Conservation (phyloP, 768 basidiomycete genomes). For the Termitomyces sp. region DNA sequence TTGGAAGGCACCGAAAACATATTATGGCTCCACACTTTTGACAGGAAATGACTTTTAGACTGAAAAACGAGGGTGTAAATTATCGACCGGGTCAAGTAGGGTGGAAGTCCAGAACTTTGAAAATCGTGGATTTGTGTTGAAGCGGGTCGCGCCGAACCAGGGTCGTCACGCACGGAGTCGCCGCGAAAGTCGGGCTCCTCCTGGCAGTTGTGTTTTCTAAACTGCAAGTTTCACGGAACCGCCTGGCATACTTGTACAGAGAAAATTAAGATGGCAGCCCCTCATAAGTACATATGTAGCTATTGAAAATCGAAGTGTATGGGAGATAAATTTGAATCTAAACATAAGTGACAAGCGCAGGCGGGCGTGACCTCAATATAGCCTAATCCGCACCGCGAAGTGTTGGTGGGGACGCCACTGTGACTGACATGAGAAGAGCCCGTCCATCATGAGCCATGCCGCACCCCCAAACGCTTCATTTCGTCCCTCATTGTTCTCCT, state of each 20-base stretch:
- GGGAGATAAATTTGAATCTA: not conserved
- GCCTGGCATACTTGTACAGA: too few species aligned
- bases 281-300: not conserved
- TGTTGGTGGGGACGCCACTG: not conserved
- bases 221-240: too few species aligned
- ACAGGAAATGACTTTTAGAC: not conserved
- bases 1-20: not conserved
- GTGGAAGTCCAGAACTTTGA: not conserved
- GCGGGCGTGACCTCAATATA: slow-evolving; percentile 8
- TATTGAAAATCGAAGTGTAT: not conserved
- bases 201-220: too few species aligned
- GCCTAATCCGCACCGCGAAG: slow-evolving; percentile 6
- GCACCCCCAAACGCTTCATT: not conserved
- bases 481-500: not conserved
- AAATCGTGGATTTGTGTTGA: not conserved
- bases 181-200: not conserved
- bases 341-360: not conserved
- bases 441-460: slow-evolving; percentile 5
- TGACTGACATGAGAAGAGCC: slow-evolving; percentile 13
- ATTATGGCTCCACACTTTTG: not conserved
- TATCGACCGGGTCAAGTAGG: not conserved
- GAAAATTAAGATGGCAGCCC: not conserved
- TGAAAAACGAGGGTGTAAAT: too few species aligned
- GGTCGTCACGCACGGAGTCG: not conserved
- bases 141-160: not conserved